These are phyloP conservation scores for Rhodomyrtus tomentosa DNA, from an alignment of 345 rosid genomes.

Conservation along the genomic window DNA sequence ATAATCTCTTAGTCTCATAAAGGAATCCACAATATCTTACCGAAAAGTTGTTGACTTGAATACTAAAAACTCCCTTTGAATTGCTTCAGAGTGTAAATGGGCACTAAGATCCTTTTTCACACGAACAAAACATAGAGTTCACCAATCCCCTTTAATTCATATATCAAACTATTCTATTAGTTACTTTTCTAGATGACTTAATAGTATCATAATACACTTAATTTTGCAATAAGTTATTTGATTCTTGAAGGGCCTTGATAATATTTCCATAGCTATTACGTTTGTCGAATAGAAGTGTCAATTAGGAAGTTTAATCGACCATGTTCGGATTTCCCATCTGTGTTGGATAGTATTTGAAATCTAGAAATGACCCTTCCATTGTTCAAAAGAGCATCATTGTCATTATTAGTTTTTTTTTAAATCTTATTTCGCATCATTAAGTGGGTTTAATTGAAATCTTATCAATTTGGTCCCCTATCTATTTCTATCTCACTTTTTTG, in stretches of 20 bases:
- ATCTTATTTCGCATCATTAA: background rate
- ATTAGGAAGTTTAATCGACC: too few relatives aligned
- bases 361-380: too few relatives aligned
- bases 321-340: too few relatives aligned
- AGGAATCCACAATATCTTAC: too few relatives aligned
- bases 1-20: too few relatives aligned
- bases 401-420: background rate
- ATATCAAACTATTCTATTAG: background rate
- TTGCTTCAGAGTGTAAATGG: too few relatives aligned
- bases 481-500: background rate
- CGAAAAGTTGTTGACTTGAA: too few relatives aligned
- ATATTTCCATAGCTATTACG: background rate
- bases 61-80: too few relatives aligned
- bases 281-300: too few relatives aligned
- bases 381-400: background rate
- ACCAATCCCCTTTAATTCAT: background rate
- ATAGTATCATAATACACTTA: too few relatives aligned
- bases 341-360: too few relatives aligned
- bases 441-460: background rate
- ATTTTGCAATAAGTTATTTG: background rate
- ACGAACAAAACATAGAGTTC: background rate
- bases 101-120: background rate
- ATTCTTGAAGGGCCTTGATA: background rate
- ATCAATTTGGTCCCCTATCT: background rate
- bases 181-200: too few relatives aligned